These are phyloP conservation scores for Acer yangbiense DNA, from an alignment of 345 rosid species.

Conservation along the genomic window DNA sequence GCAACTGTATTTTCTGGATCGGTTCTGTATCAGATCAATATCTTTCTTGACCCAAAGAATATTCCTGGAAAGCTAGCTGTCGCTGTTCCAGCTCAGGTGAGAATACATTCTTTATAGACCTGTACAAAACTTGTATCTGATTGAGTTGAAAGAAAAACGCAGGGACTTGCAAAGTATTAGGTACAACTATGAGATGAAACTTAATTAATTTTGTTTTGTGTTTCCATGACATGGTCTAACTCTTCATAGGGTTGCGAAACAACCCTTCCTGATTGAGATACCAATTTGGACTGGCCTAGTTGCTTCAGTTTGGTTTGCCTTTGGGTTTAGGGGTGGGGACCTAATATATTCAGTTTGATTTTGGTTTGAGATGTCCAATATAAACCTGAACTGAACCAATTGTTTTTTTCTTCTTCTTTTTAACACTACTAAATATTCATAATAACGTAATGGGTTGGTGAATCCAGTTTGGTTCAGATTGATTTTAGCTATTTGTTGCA, in stretches of 20 bases:
- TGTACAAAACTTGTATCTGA: neutral
- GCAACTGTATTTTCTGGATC: slow-evolving; percentile 96
- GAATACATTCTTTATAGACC: neutral
- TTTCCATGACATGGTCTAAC: neutral
- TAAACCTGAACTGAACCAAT: neutral
- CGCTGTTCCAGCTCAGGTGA: slow-evolving; percentile 94
- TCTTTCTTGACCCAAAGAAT: slow-evolving; percentile 70
- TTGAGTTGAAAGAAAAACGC: neutral
- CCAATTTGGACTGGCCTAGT: neutral
- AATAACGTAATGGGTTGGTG: neutral
- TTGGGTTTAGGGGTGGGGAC: neutral
- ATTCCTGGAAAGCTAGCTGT: slow-evolving; percentile 79
- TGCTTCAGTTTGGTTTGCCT: slow-evolving; percentile 17
- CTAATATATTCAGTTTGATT: neutral
- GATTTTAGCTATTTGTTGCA: neutral
- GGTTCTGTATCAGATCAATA: slow-evolving; percentile 54
- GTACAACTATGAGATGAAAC: slow-evolving; percentile 1
- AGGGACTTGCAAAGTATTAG: neutral
- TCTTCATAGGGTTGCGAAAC: neutral
- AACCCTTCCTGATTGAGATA: neutral
- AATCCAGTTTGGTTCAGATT: neutral
- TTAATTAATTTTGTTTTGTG: neutral
- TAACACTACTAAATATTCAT: slow-evolving; percentile 3
- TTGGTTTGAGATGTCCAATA: neutral
- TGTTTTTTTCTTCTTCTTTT: neutral